These are phyloP conservation scores for Zoysia matrella DNA, from an alignment of 202 grass and related monocot genomes.

Conservation along the genomic window DNA sequence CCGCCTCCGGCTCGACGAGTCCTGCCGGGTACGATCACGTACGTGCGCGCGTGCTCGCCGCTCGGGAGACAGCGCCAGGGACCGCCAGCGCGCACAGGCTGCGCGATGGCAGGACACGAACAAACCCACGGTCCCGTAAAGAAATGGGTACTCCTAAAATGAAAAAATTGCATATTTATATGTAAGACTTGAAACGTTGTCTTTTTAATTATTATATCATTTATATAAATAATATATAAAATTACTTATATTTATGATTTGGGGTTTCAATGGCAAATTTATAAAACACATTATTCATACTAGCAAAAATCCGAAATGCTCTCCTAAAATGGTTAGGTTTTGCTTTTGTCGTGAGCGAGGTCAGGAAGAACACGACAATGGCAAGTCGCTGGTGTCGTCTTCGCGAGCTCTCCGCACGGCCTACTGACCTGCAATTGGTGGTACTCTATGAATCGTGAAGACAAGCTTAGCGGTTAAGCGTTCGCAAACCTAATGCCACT, in stretches of 20 bases:
- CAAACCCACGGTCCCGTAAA: neutral
- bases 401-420: neutral
- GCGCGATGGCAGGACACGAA: neutral
- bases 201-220: too few relatives aligned
- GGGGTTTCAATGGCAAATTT: too few relatives aligned
- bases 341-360: constrained; percentile 8
- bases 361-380: neutral
- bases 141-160: too few relatives aligned
- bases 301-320: too few relatives aligned
- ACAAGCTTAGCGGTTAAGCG: constrained; percentile 31
- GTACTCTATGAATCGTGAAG: neutral
- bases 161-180: too few relatives aligned
- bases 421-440: neutral
- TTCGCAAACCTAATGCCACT: neutral
- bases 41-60: constrained; percentile 25
- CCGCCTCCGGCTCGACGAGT: neutral
- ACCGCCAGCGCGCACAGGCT: neutral
- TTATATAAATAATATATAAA: too few relatives aligned
- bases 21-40: constrained; percentile 30
- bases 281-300: too few relatives aligned
- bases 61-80: neutral
- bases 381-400: neutral
- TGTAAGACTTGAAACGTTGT: too few relatives aligned
- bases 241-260: too few relatives aligned
- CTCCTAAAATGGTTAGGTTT: neutral